Evolutionary conservation across 805 yeast species (phyloP).

Genomic region (Brettanomyces custersianus): DNA sequence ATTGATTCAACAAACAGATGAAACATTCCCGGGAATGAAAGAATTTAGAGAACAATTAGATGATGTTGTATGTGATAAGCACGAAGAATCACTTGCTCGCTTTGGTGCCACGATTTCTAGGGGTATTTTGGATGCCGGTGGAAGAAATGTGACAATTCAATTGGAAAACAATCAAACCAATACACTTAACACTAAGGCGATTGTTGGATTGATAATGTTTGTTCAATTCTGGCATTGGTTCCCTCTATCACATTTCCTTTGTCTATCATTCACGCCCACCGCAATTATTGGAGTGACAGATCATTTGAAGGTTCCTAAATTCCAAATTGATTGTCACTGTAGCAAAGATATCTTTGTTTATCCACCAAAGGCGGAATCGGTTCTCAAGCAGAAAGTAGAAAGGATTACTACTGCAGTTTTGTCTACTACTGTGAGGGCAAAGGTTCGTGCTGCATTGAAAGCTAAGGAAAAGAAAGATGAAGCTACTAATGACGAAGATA

Average conservation of each 20-base stretch:
- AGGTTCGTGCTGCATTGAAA: conserved; percentile 69
- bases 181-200: conserved; percentile 81
- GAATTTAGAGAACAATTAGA: conserved; percentile 67
- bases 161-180: conserved; percentile 84
- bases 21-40: conserved; percentile 69
- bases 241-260: conserved; percentile 89
- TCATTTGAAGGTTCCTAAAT: conserved; percentile 80
- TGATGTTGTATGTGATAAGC: conserved; percentile 73
- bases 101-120: conserved; percentile 96
- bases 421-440: conserved; percentile 90
- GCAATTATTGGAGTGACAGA: conserved; percentile 78
- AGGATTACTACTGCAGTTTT: conserved; percentile 88
- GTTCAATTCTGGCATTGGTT: conserved; percentile 98
- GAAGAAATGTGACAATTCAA: conserved; percentile 91
- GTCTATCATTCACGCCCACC: conserved; percentile 88
- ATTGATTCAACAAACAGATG: conserved; percentile 79
- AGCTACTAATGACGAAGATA: conserved; percentile 33
- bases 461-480: conserved; percentile 38
- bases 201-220: conserved; percentile 85
- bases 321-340: conserved; percentile 72
- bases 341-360: conserved; percentile 75
- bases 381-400: conserved; percentile 74
- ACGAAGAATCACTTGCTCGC: conserved; percentile 94
- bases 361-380: conserved; percentile 80
- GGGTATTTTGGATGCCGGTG: conserved; percentile 98